Percentiles rank a stretch among this genome's conserved stretches.
phyloP scores from a whole-genome alignment of 2,329 filamentous ascomycete species.

The Diaporthe caulivora region DNA sequence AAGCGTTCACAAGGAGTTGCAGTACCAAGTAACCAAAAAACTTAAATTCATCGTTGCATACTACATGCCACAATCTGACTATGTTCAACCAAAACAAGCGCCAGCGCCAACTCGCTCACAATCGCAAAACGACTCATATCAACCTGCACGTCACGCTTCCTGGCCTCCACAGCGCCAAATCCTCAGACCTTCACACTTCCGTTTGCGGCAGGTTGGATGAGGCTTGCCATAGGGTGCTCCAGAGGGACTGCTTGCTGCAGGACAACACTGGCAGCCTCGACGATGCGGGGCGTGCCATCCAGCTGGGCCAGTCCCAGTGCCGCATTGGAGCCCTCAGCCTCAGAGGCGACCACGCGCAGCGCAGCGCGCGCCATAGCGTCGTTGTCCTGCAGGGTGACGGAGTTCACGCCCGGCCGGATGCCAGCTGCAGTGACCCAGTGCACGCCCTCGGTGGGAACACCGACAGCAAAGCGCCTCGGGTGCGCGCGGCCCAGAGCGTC shows the following conservation, averaged over 20 bases:
- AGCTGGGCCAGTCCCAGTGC: not conserved
- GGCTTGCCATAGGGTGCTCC: slow-evolving; percentile 1
- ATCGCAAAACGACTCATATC: too few relatives aligned
- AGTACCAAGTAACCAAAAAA: too few relatives aligned
- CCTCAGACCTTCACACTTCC: not conserved
- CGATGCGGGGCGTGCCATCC: not conserved
- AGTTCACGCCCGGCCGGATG: slow-evolving; percentile 10
- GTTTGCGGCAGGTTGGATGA: not conserved
- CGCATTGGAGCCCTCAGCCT: not conserved
- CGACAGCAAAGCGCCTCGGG: slow-evolving; percentile 9
- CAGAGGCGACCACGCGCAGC: not conserved
- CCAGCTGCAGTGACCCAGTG: slow-evolving; percentile 19
- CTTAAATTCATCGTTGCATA: too few relatives aligned
- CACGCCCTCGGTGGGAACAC: slow-evolving; percentile 24
- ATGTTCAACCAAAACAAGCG: too few relatives aligned
- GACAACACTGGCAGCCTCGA: not conserved
- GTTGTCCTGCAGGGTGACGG: slow-evolving; percentile 19
- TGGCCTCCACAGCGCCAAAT: not conserved
- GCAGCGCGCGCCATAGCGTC: slow-evolving; percentile 5
- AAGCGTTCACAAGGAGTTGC: too few relatives aligned
- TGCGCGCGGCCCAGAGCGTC: slow-evolving; percentile 13
- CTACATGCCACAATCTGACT: too few relatives aligned
- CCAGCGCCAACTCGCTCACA: too few relatives aligned
- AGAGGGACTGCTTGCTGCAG: slow-evolving; percentile 2
- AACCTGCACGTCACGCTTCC: not conserved